Evolutionary conservation across 1,284 basidiomycete species (phyloP).

Genomic region (Singerocomus inundabilis): DNA sequence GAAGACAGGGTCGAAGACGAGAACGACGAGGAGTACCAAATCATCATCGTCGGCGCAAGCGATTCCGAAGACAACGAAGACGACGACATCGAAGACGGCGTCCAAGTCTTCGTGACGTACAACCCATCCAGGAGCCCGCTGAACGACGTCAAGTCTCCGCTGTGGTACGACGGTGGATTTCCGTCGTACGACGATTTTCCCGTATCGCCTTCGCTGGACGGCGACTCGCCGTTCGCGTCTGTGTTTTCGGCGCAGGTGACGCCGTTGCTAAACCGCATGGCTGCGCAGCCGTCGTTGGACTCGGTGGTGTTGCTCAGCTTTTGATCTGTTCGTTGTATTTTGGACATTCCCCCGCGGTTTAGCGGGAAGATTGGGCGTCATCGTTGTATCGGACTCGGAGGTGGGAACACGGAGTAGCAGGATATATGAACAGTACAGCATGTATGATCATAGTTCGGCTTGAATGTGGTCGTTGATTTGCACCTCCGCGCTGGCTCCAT

Average conservation of each 20-base stretch:
- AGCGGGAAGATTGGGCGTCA: too few species aligned
- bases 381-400: too few species aligned
- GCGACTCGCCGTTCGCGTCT: conserved; percentile 4
- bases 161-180: background rate
- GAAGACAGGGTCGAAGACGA: conserved; percentile 1
- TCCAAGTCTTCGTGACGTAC: background rate
- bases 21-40: conserved; percentile 1
- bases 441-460: too few species aligned
- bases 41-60: conserved; percentile 2
- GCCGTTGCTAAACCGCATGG: conserved; percentile 4
- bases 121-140: conserved; percentile 9
- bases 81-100: background rate
- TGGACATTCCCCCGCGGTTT: too few species aligned
- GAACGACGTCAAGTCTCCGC: conserved; percentile 9
- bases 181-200: conserved; percentile 6
- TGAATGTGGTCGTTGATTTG: too few species aligned
- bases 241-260: conserved; percentile 20
- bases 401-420: too few species aligned
- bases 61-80: background rate
- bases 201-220: conserved; percentile 8
- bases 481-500: too few species aligned
- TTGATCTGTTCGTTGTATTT: background rate
- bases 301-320: conserved; percentile 11
- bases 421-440: too few species aligned
- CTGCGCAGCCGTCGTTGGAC: conserved; percentile 14